Evolutionary conservation across 2,329 filamentous ascomycete genomes (phyloP).

Genomic region (Cercospora zeae-maydis): DNA sequence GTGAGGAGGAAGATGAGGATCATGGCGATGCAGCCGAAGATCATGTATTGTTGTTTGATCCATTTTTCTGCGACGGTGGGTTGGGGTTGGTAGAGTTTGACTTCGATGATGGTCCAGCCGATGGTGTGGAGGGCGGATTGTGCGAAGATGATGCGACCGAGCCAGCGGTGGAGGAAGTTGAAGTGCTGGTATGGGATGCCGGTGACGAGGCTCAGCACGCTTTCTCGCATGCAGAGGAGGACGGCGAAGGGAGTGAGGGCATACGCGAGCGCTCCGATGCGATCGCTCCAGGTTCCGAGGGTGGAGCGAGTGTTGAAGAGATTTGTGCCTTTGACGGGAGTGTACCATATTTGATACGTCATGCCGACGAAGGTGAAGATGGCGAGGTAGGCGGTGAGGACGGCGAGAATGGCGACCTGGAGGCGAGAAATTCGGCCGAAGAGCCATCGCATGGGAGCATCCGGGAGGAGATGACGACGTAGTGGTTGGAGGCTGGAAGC

Average conservation of each 20-base stretch:
- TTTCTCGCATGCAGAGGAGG: slow-evolving; percentile 65
- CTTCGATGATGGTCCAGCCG: slow-evolving; percentile 65
- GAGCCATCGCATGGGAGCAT: slow-evolving; percentile 50
- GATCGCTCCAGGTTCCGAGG: slow-evolving; percentile 65
- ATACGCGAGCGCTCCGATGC: slow-evolving; percentile 67
- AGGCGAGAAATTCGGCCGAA: slow-evolving; percentile 67
- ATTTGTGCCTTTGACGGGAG: slow-evolving; percentile 58
- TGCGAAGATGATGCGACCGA: slow-evolving; percentile 67
- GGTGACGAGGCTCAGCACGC: slow-evolving; percentile 64
- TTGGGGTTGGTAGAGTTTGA: slow-evolving; percentile 66
- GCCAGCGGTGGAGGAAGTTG: slow-evolving; percentile 74
- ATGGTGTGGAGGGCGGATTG: slow-evolving; percentile 68
- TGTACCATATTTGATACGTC: slow-evolving; percentile 65
- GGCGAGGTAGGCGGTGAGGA: slow-evolving; percentile 60
- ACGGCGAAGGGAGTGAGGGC: slow-evolving; percentile 69
- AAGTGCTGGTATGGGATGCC: slow-evolving; percentile 71
- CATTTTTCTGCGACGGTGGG: slow-evolving; percentile 56
- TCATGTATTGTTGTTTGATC: slow-evolving; percentile 63
- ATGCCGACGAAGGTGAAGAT: slow-evolving; percentile 65
- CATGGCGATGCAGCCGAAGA: slow-evolving; percentile 70
- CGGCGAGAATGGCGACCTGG: slow-evolving; percentile 60
- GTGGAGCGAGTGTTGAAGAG: slow-evolving; percentile 62
- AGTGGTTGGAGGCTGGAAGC: slow-evolving; percentile 10
- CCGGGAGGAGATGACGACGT: slow-evolving; percentile 52
- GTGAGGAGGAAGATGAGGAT: slow-evolving; percentile 60